These are phyloP conservation scores for Paecilomyces sp. DNA, from an alignment of 2,329 filamentous ascomycete genomes.

Conservation along the genomic window DNA sequence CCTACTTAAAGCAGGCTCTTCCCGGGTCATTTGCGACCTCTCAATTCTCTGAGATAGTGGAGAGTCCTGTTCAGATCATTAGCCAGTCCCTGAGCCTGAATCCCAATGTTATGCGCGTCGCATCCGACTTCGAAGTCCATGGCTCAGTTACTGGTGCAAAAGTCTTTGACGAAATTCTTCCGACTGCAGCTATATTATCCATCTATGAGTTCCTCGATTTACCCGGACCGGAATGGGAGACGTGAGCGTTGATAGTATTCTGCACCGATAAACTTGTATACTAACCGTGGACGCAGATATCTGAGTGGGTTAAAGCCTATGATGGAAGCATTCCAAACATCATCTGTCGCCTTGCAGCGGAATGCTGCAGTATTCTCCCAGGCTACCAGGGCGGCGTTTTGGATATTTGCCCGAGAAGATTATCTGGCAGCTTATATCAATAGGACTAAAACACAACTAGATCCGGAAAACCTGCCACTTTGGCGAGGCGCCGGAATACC, in stretches of 20 bases:
- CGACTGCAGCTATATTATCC: constrained; percentile 54
- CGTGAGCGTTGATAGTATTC: constrained; percentile 15
- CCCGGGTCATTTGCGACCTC: constrained; percentile 21
- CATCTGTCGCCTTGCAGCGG: constrained; percentile 9
- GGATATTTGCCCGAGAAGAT: constrained; percentile 58
- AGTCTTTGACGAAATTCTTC: constrained; percentile 52
- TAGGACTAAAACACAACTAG: constrained; percentile 49
- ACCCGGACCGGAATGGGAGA: constrained; percentile 52
- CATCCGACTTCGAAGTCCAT: constrained; percentile 6
- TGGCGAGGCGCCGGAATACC: constrained; percentile 56
- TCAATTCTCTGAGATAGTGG: constrained; percentile 22
- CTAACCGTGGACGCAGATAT: constrained; percentile 35
- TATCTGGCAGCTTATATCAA: constrained; percentile 56
- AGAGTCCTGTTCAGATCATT: constrained; percentile 22
- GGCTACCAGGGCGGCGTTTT: constrained; percentile 52
- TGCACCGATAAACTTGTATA: neutral
- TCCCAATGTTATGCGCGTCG: constrained; percentile 26
- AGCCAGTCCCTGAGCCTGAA: constrained; percentile 16
- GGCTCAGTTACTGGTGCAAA: constrained; percentile 22
- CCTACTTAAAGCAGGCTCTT: constrained; percentile 37
- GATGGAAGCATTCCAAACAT: constrained; percentile 40
- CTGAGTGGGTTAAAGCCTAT: constrained; percentile 54
- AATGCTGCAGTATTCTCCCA: constrained; percentile 34
- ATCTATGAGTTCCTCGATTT: constrained; percentile 58
- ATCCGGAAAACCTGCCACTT: constrained; percentile 49